Base-by-base conservation (phyloP, 225 moss, liverwort and hornwort species). In the Lunularia cruciata region DNA sequence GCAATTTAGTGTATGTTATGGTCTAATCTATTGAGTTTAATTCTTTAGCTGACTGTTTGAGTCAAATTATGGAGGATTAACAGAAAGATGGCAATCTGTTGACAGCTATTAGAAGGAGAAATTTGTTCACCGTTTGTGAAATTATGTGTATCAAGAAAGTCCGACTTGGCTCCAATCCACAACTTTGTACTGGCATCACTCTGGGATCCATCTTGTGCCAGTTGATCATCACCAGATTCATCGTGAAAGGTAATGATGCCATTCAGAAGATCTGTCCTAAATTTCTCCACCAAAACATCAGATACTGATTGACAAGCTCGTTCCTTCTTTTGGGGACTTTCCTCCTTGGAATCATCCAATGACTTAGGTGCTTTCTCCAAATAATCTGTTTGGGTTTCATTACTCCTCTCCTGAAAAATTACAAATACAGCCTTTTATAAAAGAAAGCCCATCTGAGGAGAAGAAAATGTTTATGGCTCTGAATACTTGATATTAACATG, bases 221-320 rank as follows among this genome's bases (percentile, higher is more conserved):
- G 43, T 32, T 72, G 66, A 42, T 34, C 61, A 56, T 56, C 56
- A 10, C 54, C 68, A 63, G 72, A 56, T 57, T 55, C 63, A 47
- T 9, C 30, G 20, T 54, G 68, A 11, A 56, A 20, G 20, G 47
- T 19, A 57, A 16, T 63, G 13, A 56, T 32, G 26, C 67, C 53
- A 26, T 52, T 72, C 11, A 25, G 53, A 36, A 55, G 26, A 68
- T 78, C 56, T 38, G 16, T 14, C 31, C 31, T 36, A 22, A 47
- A 68, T 11, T 45, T 68, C 28, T 68, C 39, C 36, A 46, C 60
- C 28, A 56, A 32, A 20, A 54, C 61, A 47, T 62, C 56, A 22
- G 65, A 32, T 25, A 62, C 62, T 62, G 59, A 14, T 59, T 59
- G 34, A 59, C 36, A 34, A n/a, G 8, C 34, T n/a, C 59, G 22